Conservation (phyloP, 1,284 basidiomycete species). For the Tetrapyrgos nigripes region DNA sequence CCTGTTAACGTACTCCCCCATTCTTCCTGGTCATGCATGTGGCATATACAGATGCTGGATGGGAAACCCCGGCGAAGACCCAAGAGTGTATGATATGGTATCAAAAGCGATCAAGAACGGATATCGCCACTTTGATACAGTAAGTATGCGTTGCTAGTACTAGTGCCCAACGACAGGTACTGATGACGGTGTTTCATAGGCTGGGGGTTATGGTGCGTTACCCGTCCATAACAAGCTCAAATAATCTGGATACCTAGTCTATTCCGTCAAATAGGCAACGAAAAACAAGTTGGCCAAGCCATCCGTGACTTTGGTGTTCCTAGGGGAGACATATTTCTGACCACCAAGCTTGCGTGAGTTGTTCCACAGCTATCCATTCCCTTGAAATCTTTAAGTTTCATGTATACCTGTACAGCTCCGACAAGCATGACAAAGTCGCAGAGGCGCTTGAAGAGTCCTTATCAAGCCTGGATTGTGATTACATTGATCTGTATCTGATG, state of each 20-base stretch:
- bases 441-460: constrained; percentile 63
- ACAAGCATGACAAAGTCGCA: constrained; percentile 54
- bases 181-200: constrained; percentile 22
- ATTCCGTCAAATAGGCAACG: constrained; percentile 41
- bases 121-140: constrained; percentile 50
- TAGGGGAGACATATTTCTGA: constrained; percentile 56
- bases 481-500: constrained; percentile 77
- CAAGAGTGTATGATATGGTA: constrained; percentile 44
- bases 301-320: constrained; percentile 53
- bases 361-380: background rate
- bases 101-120: constrained; percentile 43
- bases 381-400: background rate
- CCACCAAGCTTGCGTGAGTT: constrained; percentile 48
- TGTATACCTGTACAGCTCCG: constrained; percentile 27
- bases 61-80: constrained; percentile 40
- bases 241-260: background rate
- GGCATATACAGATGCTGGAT: constrained; percentile 54
- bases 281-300: constrained; percentile 55
- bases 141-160: constrained; percentile 19
- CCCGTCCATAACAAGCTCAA: background rate
- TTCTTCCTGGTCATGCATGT: no score
- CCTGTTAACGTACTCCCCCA: background rate
- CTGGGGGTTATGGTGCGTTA: constrained; percentile 34
- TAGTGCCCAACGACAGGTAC: background rate
- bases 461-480: constrained; percentile 60